Evolutionary conservation across 495 filamentous ascomycete genomes (phyloP), one percentile per base, ranked within the genome.

Genomic region (Aspergillus indologenus): DNA sequence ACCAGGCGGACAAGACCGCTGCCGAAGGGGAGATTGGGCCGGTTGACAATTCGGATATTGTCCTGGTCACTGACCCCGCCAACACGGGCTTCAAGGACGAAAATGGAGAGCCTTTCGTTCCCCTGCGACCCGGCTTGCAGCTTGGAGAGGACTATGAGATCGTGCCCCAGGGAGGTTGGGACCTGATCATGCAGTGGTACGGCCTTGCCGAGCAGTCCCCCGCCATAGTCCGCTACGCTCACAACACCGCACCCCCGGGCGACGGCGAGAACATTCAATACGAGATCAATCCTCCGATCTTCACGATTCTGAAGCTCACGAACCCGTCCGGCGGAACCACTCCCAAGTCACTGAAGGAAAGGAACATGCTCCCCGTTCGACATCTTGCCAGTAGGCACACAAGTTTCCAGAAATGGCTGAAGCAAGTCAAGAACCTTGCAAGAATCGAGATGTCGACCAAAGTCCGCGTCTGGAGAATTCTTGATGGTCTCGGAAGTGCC

Each of bases 281-380:
- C 63, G 94, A 98, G 69, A 77, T 89, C 31, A 83, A 92, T 64
- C 95, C 92, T 19, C 91, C 90, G 1, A 81, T 96, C 20, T 90
- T 96, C 73, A 92, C 87, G 1, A 82, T 98, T 45, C 83, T 95
- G 62, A 91, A 92, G 61, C 76, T 98, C 11, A 81, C 83, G 62
- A 81, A 82, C 57, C 74, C 72, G 40, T 77, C 79, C 19, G 69
- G 75, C n/a, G 80, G 71, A 9, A 83, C 80, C n/a, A 82, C 87
- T 5, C 77, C 80, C 15, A 79, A 86, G 59, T 68, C 79, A 1
- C 65, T 90, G 57, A 85, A 85, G 57, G 77, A 81, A 62, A 87
- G 83, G 65, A 81, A 76, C 20, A 72, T 79, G 12, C 77, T 80
- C 9, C 83, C 88, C 0, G 75, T 83, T 18, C 81, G 75, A 59